Base-by-base conservation (phyloP, 805 yeast species). In the Lachancea lanzarotensis region DNA sequence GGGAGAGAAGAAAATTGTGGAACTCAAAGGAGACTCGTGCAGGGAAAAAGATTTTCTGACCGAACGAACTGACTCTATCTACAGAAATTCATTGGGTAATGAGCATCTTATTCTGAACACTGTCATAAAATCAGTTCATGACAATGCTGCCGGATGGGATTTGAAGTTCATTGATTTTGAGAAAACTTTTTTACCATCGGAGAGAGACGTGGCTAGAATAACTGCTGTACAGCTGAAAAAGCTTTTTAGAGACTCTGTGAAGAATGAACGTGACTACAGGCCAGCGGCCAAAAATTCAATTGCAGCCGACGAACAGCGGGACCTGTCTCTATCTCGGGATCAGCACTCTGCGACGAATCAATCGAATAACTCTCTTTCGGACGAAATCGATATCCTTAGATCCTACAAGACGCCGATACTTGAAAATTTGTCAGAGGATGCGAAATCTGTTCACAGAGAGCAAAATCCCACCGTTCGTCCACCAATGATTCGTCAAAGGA, bases 101-200 rank as follows among this genome's bases (percentile, higher is more conserved):
- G 82, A 79, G 32, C 84, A 84, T 60, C 61, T 91, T 37, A 74
- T 79, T 11, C 65, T 93, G 52, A 93, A 95, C 56, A 67, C 76
- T 0, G 75, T 84, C 2, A 65, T 89, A 22, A 70, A 91, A 53
- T 75, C 75, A 30, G 70, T 91, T 15, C 96, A 91, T 56, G 89
- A 84, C 45, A 67, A 81, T 25, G 90, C 95, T 2, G 89, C 87
- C 18, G 76, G 72, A 34, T 93, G 98, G 98, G 96, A 91, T 63
- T 55, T 65, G 18, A 95, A 83, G 46, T 89, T 93, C 55, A 74
- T 78, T 31, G 84, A 78, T 7, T 91, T 93, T 66, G 97, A 86
- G 48, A 74, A 74, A 36, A 73, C 73, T 17, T 93, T 76, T 58
- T 73, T 91, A 48, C 98, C 98, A 1, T 80, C 95, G 8, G 98